Percentiles rank a stretch among this genome's conserved stretches.
Conservation (phyloP, 768 basidiomycete genomes). For the Xanthoconium purpureum region DNA sequence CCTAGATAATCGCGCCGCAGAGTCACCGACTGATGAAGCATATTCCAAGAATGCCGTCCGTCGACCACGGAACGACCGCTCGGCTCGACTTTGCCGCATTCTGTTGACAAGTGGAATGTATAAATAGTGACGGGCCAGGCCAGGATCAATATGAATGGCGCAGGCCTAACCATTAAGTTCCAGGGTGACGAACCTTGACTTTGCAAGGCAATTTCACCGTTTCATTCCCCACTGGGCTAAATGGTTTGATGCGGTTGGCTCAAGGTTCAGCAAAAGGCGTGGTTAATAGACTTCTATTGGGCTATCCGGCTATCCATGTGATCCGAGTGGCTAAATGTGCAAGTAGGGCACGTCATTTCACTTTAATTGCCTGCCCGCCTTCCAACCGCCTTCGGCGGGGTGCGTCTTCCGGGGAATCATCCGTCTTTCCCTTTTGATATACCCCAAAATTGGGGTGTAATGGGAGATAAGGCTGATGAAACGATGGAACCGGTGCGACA, state of each 20-base stretch:
- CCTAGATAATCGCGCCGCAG: slow-evolving; percentile 21
- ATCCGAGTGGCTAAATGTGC: slow-evolving; percentile 27
- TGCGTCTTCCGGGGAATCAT: slow-evolving; percentile 39
- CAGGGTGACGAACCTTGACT: slow-evolving; percentile 8
- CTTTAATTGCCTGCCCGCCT: slow-evolving; percentile 51
- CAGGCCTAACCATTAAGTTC: slow-evolving; percentile 8
- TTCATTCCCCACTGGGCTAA: slow-evolving; percentile 23
- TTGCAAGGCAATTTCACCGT: slow-evolving; percentile 10
- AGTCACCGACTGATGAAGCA: slow-evolving; percentile 14
- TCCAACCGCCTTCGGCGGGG: slow-evolving; percentile 55
- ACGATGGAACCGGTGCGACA: slow-evolving; percentile 38
- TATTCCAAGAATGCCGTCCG: slow-evolving; percentile 18
- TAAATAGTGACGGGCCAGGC: neutral
- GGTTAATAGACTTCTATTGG: slow-evolving; percentile 22
- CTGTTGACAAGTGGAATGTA: slow-evolving; percentile 2
- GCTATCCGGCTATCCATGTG: slow-evolving; percentile 22
- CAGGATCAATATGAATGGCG: slow-evolving; percentile 8
- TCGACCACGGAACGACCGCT: slow-evolving; percentile 17
- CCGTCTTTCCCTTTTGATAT: slow-evolving; percentile 34
- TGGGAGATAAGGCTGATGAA: slow-evolving; percentile 50
- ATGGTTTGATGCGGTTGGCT: slow-evolving; percentile 22
- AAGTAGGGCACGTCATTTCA: slow-evolving; percentile 39
- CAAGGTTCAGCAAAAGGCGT: slow-evolving; percentile 19
- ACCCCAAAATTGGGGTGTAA: slow-evolving; percentile 50
- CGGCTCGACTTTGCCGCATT: neutral